phyloP scores from a whole-genome alignment of 78 protist genomes.

The Dictyostelium intermedium region DNA sequence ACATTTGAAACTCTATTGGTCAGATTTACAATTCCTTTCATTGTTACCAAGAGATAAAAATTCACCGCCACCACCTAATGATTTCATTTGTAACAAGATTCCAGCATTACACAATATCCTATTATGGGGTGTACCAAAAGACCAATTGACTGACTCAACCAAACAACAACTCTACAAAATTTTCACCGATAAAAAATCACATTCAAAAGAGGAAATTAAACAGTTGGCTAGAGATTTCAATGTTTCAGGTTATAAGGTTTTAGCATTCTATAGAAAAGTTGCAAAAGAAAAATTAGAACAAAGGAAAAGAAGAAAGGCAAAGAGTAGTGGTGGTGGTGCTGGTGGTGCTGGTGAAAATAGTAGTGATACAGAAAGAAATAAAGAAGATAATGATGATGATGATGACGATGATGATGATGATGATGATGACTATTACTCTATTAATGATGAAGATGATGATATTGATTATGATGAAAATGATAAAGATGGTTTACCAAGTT shows the following conservation, averaged over 20 bases:
- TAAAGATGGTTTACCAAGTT: neutral
- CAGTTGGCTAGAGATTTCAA: neutral
- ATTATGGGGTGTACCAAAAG: constrained; percentile 21
- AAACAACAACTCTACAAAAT: neutral
- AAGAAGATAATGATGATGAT: neutral
- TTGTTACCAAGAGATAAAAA: neutral
- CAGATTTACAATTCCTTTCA: neutral
- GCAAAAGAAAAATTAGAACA: neutral
- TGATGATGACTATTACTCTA: neutral
- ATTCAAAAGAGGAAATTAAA: neutral
- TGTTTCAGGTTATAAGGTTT: neutral
- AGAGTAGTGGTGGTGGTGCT: neutral
- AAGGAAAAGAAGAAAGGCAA: neutral
- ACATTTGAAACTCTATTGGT: neutral
- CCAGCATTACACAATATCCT: neutral
- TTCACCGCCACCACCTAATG: neutral
- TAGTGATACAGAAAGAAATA: neutral
- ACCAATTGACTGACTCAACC: neutral
- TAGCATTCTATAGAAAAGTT: neutral
- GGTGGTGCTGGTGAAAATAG: neutral
- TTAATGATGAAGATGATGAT: too few species aligned
- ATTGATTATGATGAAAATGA: neutral
- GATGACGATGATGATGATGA: neutral
- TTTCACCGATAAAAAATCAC: neutral
- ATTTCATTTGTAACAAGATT: neutral